Base-by-base conservation (phyloP, 2,329 filamentous ascomycete species). In the Cladosporium sp. region DNA sequence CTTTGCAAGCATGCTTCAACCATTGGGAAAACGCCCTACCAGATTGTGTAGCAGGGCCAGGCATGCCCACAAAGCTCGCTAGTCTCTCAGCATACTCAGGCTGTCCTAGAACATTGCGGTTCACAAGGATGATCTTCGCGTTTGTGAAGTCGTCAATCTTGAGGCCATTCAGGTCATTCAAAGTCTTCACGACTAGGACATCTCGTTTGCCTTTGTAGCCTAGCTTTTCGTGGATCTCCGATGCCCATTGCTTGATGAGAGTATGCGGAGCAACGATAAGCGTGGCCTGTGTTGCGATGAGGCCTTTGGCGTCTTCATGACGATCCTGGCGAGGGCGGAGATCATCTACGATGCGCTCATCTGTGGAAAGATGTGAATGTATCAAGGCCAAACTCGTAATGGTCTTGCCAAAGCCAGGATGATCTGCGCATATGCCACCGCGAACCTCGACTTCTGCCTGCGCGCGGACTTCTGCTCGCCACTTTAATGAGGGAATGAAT, bases 351-450 rank as follows among this genome's bases (percentile, higher is more conserved):
- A 50, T 50, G 3, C 37, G 30, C 12, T 15, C 5, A 2, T 19
- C 38, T 2, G 15, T n/a, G 1, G 29, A 17, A 11, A 47, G 18
- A 7, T 47, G 71, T 3, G 68, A 64, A 30, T 79, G 70, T 24
- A 85, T 75, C 7, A 86, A 64, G 1, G 73, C 81, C 11, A 86
- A 70, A 2, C 75, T 76, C 0, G 79, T 76, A 1, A 82, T 76
- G 0, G 84, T 87, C 59, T 88, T 87, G 0, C 84, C 84, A 59
- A 83, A 86, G 0, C 80, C 83, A 29, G 85, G 81, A 39, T 80
- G 73, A 58, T 85, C 82, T 2, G 82, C 82, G 29, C 85, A 70
- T 15, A 86, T 72, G 4, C 83, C 84, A 11, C 84, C 83, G 15
- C 73, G 74, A 36, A 83, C 54, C 27, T 53, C 30, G 47, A 70